phyloP scores from a whole-genome alignment of 768 basidiomycete genomes.

The Phallus indusiatus region DNA sequence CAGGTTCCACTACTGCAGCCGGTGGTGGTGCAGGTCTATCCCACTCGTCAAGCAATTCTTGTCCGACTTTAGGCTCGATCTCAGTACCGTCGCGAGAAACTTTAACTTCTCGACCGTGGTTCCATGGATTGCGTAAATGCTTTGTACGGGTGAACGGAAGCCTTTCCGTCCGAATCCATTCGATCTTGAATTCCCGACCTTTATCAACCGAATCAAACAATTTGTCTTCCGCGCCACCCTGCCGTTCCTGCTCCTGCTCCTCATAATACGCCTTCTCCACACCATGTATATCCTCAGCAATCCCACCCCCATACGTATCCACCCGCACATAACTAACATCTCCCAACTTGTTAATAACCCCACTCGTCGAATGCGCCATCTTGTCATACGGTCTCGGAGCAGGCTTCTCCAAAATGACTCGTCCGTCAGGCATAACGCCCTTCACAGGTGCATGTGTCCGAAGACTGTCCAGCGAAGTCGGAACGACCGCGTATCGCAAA shows the following conservation, averaged over 20 bases:
- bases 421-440: background rate
- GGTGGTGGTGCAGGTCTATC: conserved; percentile 19
- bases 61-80: conserved; percentile 70
- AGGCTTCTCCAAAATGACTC: background rate
- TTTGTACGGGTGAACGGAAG: conserved; percentile 70
- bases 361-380: background rate
- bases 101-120: conserved; percentile 73
- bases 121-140: conserved; percentile 88
- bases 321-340: background rate
- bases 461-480: background rate
- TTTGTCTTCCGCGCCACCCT: background rate
- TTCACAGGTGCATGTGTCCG: background rate
- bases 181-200: conserved; percentile 73
- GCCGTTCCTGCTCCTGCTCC: no score
- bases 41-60: conserved; percentile 66
- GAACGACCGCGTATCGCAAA: background rate
- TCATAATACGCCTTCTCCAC: conserved; percentile 3
- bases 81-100: conserved; percentile 89
- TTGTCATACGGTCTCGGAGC: background rate
- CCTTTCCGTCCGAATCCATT: conserved; percentile 68
- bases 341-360: background rate
- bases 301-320: background rate
- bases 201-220: conserved; percentile 25
- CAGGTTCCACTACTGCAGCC: conserved; percentile 9
- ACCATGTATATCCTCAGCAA: background rate